Evolutionary conservation across 192 early-diverging fungal species (phyloP), one percentile per base, ranked within the genome.

Genomic region (Entomortierella lignicola): DNA sequence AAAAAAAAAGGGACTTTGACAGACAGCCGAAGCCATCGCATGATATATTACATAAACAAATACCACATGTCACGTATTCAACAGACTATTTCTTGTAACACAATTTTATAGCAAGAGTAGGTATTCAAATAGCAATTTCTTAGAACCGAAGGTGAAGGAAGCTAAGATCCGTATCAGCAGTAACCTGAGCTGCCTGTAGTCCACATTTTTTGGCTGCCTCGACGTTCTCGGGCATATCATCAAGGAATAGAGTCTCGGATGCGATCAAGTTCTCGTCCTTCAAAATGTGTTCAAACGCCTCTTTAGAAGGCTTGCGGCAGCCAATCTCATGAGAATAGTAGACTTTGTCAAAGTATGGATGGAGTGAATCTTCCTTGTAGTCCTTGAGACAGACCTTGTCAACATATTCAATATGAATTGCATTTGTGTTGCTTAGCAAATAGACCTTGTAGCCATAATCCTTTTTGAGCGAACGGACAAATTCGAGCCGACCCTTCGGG

Each of bases 111-210:
- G 5, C 15, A 20, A 12, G 44, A 20, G 20, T 47, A 20, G 2
- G 17, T 47, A n/a, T 47, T 47, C 26, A 54, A 54, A 4, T 54
- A 29, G 4, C 6, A 54, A 54, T 17, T 31, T 5, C 26, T 41
- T 64, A 79, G 32, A 79, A 79, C 15, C 75, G 61, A 55, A 79
- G 75, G 30, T 79, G 75, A 31, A 79, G 25, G 32, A 79, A 79
- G 17, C 61, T 44, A 6, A 79, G 67, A 54, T 79, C 63, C 4
- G 75, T 79, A 56, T 79, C 75, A 10, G 57, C 75, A 66, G 70
- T 67, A 7, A 79, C 75, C 32, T 79, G 75, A 1, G 68, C 67
- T n/a, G 67, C 75, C 43, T 79, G 75, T 23, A 79, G 50, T 30
- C 75, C 75, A 60, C 67, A 70, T 15, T 34, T 25, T 54, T 70